A percentile compares a stretch with the other conserved stretches of the same genome.
Evolutionary conservation across 495 filamentous ascomycete species (phyloP).

Genomic region (Rostrohypoxylon terebratum): DNA sequence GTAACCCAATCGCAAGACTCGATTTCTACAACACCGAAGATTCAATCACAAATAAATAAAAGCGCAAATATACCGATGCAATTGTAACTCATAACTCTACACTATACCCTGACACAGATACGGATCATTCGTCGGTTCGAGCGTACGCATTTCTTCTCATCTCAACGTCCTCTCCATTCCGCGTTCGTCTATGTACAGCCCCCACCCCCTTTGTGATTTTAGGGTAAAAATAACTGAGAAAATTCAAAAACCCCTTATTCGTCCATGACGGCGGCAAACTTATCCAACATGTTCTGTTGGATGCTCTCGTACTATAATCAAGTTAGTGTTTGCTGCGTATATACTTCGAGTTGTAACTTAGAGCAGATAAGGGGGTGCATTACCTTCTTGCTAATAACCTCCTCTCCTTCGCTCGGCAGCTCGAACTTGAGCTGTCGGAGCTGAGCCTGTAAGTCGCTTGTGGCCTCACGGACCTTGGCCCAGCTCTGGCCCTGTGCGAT

Average conservation of each 20-base stretch:
- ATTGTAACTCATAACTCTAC: conserved; percentile 10
- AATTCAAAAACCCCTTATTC: conserved; percentile 70
- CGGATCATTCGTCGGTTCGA: conserved; percentile 1
- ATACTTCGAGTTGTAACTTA: not conserved
- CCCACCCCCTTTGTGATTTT: not conserved
- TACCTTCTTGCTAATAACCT: conserved; percentile 82
- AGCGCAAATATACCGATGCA: not conserved
- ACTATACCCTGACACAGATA: conserved; percentile 16
- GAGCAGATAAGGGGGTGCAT: conserved; percentile 31
- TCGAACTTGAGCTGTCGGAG: conserved; percentile 97
- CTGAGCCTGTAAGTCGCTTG: conserved; percentile 82
- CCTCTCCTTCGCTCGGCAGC: conserved; percentile 80
- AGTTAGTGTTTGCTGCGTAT: conserved; percentile 18
- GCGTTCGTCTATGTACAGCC: conserved; percentile 3
- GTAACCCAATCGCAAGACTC: too few species aligned
- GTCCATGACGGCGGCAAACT: conserved; percentile 93
- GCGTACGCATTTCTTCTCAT: conserved; percentile 2
- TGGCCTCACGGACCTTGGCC: conserved; percentile 91
- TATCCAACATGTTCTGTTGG: conserved; percentile 90
- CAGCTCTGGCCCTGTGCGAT: conserved; percentile 89
- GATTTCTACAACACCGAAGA: too few species aligned
- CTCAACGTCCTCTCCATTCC: not conserved
- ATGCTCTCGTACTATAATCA: conserved; percentile 83
- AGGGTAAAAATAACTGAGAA: not conserved
- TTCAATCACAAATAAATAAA: not conserved